Evolutionary conservation across 208 protist genomes (phyloP).

Genomic region (Wallacemonas sp.): DNA sequence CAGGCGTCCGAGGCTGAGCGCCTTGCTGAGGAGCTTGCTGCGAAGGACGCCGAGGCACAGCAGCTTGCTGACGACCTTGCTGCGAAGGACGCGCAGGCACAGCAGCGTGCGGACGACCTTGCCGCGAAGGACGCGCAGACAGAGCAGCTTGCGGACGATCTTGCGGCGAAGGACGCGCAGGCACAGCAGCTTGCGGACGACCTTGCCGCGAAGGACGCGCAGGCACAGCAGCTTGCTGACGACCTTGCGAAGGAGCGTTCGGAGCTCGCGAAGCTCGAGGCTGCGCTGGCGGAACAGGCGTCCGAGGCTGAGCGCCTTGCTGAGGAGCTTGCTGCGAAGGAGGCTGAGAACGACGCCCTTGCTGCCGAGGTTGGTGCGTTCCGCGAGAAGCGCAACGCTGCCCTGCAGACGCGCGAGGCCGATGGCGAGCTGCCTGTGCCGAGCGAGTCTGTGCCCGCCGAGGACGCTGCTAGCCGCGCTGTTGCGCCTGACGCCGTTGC

Average conservation of each 20-base stretch:
- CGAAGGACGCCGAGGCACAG: slow-evolving; percentile 11
- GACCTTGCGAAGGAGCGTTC: slow-evolving; percentile 22
- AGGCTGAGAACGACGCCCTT: not conserved
- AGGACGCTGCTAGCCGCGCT: slow-evolving; percentile 15
- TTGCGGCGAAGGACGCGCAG: slow-evolving; percentile 1
- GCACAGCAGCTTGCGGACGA: not conserved
- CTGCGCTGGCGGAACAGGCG: slow-evolving; percentile 20
- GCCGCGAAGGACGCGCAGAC: not conserved
- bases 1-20: not conserved
- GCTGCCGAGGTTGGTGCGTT: slow-evolving; percentile 34
- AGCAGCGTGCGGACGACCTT: slow-evolving; percentile 1
- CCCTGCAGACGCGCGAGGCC: slow-evolving; percentile 21
- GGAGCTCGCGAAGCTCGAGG: slow-evolving; percentile 10
- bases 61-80: not conserved
- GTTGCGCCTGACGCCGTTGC: slow-evolving; percentile 18
- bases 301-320: slow-evolving; percentile 3
- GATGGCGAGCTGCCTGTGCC: slow-evolving; percentile 14
- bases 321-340: slow-evolving; percentile 15
- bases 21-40: slow-evolving; percentile 18
- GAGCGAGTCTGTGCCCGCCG: slow-evolving; percentile 9
- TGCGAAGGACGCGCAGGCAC: not conserved
- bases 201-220: not conserved
- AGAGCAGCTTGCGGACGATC: not conserved
- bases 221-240: not conserved
- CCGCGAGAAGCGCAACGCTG: slow-evolving; percentile 28